Base-by-base conservation (phyloP, 2,329 filamentous ascomycete species). In the Aspergillus chevalieri region DNA sequence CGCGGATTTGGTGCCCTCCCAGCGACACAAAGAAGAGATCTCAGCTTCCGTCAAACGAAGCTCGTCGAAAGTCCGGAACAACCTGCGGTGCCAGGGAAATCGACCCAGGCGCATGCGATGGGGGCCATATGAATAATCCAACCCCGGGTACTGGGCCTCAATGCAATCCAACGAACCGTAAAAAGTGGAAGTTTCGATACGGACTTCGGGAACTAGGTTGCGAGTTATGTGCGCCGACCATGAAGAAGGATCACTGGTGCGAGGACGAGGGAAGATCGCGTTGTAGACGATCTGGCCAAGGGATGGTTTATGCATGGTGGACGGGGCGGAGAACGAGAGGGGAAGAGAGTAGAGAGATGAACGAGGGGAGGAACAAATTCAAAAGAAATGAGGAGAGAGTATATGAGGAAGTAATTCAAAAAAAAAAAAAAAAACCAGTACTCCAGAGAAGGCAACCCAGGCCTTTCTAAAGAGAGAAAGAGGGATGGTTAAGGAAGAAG, bases 71-170 rank as follows among this genome's bases (percentile, higher is more conserved):
- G 76, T 79, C 19, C 72, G 72, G 67, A 85, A 85, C 1, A 85
- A 72, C 52, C 74, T 73, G 54, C 73, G 72, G 65, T 85, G 82
- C 72, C 81, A 80, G 9, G 77, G 76, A 62, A 83, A 85, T 43
- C 80, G 78, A 47, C 78, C 72, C 10, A 85, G 73, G 38, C 82
- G 76, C 71, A 82, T 80, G 49, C 82, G 78, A 68, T 85, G 82
- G 1, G 82, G 80, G 6, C 71, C 68, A 58, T 80, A 74, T 43
- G 78, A 78, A 65, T 85, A 85, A 71, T 85, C 82, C 43, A 85
- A 73, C 30, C 82, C 82, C 0, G 82, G 82, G 59, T 85, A 85
- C 51, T 82, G 80, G 45, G 82, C 81, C 71, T 85, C 82, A 52
- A 83, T 74, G 59, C 77, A 81, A 70, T 84, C 81, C 43, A 84